Evolutionary conservation across 2,329 filamentous ascomycete species (phyloP).

Genomic region (Fusarium secorum): DNA sequence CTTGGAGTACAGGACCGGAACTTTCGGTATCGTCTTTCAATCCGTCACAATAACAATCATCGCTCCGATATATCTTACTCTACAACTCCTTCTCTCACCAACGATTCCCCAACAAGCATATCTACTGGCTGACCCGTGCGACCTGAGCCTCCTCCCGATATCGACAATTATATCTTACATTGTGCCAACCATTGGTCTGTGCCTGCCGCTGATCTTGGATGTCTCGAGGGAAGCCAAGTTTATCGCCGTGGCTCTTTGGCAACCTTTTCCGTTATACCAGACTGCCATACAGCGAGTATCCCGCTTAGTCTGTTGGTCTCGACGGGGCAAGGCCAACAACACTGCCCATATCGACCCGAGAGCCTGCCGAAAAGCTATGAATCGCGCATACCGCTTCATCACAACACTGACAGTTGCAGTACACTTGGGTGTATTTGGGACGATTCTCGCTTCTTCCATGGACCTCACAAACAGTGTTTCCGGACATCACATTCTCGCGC

Average conservation of each 20-base stretch:
- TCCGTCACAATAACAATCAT: conserved; percentile 31
- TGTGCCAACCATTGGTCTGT: conserved; percentile 20
- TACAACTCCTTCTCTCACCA: conserved; percentile 28
- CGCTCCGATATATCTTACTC: conserved; percentile 27
- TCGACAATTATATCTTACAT: conserved; percentile 28
- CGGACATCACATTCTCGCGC: conserved; percentile 14
- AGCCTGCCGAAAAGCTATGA: neutral
- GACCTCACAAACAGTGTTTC: conserved; percentile 1
- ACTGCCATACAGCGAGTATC: neutral
- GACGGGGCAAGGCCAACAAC: rapidly evolving
- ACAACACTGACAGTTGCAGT: neutral
- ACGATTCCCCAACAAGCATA: neutral
- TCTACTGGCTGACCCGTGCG: conserved; percentile 18
- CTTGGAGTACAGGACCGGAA: conserved; percentile 15
- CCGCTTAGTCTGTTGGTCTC: neutral
- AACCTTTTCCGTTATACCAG: conserved; percentile 33
- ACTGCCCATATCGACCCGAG: neutral
- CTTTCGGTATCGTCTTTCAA: conserved; percentile 32
- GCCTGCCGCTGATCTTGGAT: conserved; percentile 13
- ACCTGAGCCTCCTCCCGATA: conserved; percentile 18
- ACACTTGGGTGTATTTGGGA: conserved; percentile 14
- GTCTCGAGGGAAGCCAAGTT: conserved; percentile 9
- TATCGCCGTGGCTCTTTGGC: conserved; percentile 26
- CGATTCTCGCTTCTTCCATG: conserved; percentile 3
- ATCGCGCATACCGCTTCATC: conserved; percentile 18